Conservation (phyloP, 169 alveolate genomes). For the Babesia bigemina region DNA sequence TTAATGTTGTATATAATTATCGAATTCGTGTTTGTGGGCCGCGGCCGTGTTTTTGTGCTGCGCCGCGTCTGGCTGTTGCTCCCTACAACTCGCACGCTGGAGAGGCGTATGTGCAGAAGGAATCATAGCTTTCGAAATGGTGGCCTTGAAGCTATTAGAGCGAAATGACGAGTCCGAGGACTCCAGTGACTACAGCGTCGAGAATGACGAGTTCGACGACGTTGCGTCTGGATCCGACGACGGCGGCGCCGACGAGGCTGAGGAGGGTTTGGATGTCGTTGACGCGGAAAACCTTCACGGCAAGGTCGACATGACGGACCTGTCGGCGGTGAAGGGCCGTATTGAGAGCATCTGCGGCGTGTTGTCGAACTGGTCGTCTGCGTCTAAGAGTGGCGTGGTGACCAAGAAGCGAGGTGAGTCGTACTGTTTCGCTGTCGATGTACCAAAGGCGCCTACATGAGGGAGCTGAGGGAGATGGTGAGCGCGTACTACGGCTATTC, state of each 20-base stretch:
- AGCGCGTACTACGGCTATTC: constrained; percentile 89
- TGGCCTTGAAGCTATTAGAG: constrained; percentile 18
- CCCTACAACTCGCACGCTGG: too few species aligned
- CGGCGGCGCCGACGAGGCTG: constrained; percentile 66
- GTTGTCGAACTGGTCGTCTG: constrained; percentile 65
- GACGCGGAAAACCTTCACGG: constrained; percentile 61
- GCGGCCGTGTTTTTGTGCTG: too few species aligned
- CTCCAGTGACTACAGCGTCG: constrained; percentile 35
- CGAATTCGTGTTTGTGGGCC: too few species aligned
- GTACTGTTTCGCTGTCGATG: not conserved
- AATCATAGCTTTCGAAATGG: constrained; percentile 22
- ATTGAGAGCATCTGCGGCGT: constrained; percentile 76
- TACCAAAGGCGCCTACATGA: constrained; percentile 33
- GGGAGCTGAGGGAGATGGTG: constrained; percentile 76
- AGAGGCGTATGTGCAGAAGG: too few species aligned
- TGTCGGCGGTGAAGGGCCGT: constrained; percentile 74
- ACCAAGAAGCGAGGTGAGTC: constrained; percentile 40
- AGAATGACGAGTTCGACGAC: constrained; percentile 8
- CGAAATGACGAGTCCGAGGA: constrained; percentile 48
- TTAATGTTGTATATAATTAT: too few species aligned
- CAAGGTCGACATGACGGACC: constrained; percentile 81
- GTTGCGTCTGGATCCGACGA: constrained; percentile 46
- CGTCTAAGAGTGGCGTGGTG: constrained; percentile 36
- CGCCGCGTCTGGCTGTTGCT: too few species aligned
- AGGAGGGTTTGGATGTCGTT: constrained; percentile 42